A percentile compares a stretch with the other conserved stretches of the same genome.
Conservation (phyloP, 106 monocot genomes). For the Ottelia alismoides region DNA sequence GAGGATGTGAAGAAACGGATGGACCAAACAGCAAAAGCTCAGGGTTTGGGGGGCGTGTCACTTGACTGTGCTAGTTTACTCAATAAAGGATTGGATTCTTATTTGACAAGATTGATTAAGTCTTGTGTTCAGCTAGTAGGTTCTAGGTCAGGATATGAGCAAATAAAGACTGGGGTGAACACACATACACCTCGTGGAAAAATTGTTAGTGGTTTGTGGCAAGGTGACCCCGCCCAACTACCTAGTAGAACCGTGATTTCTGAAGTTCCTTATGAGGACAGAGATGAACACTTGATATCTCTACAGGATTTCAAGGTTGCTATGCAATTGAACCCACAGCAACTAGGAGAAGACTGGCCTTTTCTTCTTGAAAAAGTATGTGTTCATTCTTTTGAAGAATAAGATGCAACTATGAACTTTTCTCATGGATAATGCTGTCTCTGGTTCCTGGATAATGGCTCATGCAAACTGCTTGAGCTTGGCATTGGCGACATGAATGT, state of each 20-base stretch:
- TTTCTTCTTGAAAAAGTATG: constrained; percentile 47
- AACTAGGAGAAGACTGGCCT: constrained; percentile 50
- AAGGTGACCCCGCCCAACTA: constrained; percentile 18
- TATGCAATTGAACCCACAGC: constrained; percentile 46
- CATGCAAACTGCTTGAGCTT: no score
- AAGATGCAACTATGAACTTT: no score
- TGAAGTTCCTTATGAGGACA: background rate
- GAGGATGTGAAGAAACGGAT: constrained; percentile 34
- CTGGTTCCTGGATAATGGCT: no score
- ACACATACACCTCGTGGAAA: constrained; percentile 11
- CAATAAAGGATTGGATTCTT: constrained; percentile 53
- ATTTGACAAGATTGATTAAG: constrained; percentile 47
- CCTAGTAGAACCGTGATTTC: constrained; percentile 9
- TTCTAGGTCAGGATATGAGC: background rate
- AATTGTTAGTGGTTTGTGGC: constrained; percentile 27
- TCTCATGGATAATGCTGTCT: no score
- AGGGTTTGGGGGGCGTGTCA: constrained; percentile 31
- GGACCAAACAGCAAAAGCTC: constrained; percentile 37
- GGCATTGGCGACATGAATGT: no score
- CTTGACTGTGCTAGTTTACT: constrained; percentile 48
- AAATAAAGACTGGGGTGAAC: constrained; percentile 8
- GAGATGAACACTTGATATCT: constrained; percentile 7
- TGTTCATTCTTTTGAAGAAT: constrained; percentile 22
- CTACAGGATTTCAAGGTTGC: constrained; percentile 62
- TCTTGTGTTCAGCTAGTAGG: constrained; percentile 30